Base-by-base conservation (phyloP, 192 early-diverging fungal species). In the Mortierella antarctica region DNA sequence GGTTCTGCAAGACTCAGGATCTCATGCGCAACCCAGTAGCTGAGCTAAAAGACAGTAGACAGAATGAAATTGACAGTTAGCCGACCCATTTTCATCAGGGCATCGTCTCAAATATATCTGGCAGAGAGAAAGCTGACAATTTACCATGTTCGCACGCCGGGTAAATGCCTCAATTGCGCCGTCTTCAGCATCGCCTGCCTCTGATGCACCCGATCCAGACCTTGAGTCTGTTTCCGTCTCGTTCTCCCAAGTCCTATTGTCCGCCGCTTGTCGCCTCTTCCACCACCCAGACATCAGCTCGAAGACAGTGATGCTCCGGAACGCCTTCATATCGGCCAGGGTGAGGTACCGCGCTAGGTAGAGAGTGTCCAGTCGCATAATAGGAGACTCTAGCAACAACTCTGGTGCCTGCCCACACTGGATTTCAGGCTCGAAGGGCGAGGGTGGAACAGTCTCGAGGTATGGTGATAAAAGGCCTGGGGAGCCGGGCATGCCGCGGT, bases 11-110 rank as follows among this genome's bases (percentile, higher is more conserved):
- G 40, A 21, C 79, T 87, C 62, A 86, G 83, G 20, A 91, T 82
- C 66, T 91, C 90, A 42, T 88, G 73, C 0, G 88, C 79, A 11
- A 90, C 83, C 89, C 89, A 91, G 66, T 91, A 89, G 39, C 89
- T 83, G 17, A 88, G 67, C 84, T 84, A 62, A 44, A 42, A 41
- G 7, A 42, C 8, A 12, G 10, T 21, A 41, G 7, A 42, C 8
- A 12, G 10, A 1, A 57, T 7, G 39, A 14, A 60, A 0, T 7
- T 11, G 18, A 53, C 5, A 40, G 14, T 53, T 31, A 31, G 31
- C 31, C 1, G 31, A 31, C 31, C 31, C 31, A 31, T 31, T 31
- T 31, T 31, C 31, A 31, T 31, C 31, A 55, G 40, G 15, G 21
- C 41, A 62, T 20, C 21, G 9, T 7, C 21, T 42, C 11, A 8